Conservation (phyloP, 202 grass and related monocot genomes). For the Zoysia matrella region DNA sequence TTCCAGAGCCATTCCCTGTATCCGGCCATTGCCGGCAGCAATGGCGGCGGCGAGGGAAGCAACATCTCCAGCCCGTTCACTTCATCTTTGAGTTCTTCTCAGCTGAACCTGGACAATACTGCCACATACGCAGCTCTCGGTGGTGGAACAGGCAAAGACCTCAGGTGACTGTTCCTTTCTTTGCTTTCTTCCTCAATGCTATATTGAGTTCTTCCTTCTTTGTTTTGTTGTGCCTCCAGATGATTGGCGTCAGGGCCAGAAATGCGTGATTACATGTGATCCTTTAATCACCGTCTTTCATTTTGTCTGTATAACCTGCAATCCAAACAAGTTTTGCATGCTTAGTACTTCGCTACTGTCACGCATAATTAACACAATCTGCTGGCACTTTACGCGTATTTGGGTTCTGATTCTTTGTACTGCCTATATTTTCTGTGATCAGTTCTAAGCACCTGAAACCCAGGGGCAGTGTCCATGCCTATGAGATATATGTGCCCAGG, state of each 20-base stretch:
- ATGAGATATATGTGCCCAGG: conserved; percentile 40
- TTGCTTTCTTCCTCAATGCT: conserved; percentile 2
- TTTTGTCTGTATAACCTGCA: conserved; percentile 31
- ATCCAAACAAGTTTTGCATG: conserved; percentile 19
- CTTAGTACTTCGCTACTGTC: conserved; percentile 34
- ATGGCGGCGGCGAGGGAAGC: conserved; percentile 36
- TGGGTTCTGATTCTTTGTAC: conserved; percentile 22
- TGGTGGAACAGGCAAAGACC: conserved; percentile 55
- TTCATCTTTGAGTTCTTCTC: conserved; percentile 51
- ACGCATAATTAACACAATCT: conserved; percentile 17
- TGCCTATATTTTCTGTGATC: conserved; percentile 45
- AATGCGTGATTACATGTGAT: not conserved
- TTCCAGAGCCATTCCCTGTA: conserved; percentile 62
- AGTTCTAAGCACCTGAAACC: conserved; percentile 21
- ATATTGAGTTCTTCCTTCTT: conserved; percentile 7
- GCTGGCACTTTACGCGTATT: conserved; percentile 33
- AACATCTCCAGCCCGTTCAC: conserved; percentile 38
- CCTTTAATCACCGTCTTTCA: conserved; percentile 5
- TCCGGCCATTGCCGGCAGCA: conserved; percentile 48
- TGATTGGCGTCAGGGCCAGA: conserved; percentile 34
- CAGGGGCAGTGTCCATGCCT: conserved; percentile 17
- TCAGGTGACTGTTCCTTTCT: conserved; percentile 58
- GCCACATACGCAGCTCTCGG: conserved; percentile 50
- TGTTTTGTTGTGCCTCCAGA: conserved; percentile 18
- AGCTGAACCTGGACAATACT: conserved; percentile 63